phyloP scores from a whole-genome alignment of 768 basidiomycete species.

The Macrocybe gigantea region DNA sequence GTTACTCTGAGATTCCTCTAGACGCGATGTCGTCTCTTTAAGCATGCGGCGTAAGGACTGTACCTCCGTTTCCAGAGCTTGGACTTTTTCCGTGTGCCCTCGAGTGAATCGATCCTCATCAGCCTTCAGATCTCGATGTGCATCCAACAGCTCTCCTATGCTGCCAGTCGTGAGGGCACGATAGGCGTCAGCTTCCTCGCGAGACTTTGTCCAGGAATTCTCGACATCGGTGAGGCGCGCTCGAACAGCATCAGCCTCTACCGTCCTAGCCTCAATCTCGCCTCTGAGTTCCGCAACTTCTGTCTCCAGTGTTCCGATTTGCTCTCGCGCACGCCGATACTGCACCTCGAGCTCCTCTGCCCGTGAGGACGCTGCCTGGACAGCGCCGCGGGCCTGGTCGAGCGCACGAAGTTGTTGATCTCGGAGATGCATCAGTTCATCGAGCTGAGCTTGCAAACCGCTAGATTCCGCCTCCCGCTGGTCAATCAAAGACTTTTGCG shows the following conservation, averaged over 20 bases:
- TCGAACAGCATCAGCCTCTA: conserved; percentile 68
- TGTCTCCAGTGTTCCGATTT: conserved; percentile 62
- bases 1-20: conserved; percentile 63
- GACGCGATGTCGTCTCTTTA: conserved; percentile 65
- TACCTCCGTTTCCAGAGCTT: conserved; percentile 74
- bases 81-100: conserved; percentile 77
- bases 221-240: conserved; percentile 73
- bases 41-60: conserved; percentile 74
- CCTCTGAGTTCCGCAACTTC: conserved; percentile 76
- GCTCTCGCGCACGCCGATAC: conserved; percentile 64
- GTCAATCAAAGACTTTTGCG: conserved; percentile 67
- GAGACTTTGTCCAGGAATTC: conserved; percentile 86
- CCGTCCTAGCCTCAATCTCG: conserved; percentile 71
- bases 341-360: conserved; percentile 75
- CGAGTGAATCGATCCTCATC: conserved; percentile 76
- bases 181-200: conserved; percentile 90
- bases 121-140: conserved; percentile 77
- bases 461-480: conserved; percentile 77
- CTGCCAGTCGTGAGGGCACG: conserved; percentile 81
- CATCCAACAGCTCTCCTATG: conserved; percentile 82
- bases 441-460: conserved; percentile 57
- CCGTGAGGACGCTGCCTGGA: conserved; percentile 70
- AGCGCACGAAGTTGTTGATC: conserved; percentile 86
- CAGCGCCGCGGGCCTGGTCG: conserved; percentile 76
- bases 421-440: conserved; percentile 61